phyloP scores from a whole-genome alignment of 768 basidiomycete species.

The Macrocybe gigantea region DNA sequence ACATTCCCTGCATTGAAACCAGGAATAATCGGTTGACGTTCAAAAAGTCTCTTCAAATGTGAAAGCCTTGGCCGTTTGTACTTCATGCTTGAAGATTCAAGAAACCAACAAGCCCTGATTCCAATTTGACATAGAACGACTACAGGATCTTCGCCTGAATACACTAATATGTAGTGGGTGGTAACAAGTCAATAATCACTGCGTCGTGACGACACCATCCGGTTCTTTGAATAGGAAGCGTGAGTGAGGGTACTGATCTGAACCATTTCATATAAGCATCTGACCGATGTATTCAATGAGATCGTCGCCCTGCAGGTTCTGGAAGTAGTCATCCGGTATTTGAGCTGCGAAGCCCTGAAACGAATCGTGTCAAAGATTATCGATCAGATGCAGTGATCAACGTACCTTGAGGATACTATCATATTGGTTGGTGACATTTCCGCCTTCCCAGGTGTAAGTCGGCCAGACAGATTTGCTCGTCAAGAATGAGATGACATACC shows the following conservation, averaged over 20 bases:
- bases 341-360: constrained; percentile 23
- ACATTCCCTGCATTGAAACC: too few species aligned
- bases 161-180: neutral
- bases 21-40: neutral
- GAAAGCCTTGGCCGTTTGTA: neutral
- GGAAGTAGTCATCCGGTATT: constrained; percentile 23
- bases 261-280: constrained; percentile 6
- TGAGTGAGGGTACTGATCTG: neutral
- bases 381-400: neutral
- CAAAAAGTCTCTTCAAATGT: neutral
- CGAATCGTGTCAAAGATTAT: neutral
- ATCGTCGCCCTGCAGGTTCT: constrained; percentile 21
- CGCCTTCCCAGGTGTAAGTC: constrained; percentile 24
- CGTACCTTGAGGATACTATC: constrained; percentile 32
- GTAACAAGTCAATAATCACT: constrained; percentile 12
- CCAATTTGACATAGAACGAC: neutral
- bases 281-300: constrained; percentile 43
- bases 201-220: constrained; percentile 36
- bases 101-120: neutral
- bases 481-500: constrained; percentile 21
- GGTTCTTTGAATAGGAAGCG: constrained; percentile 26
- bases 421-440: constrained; percentile 35
- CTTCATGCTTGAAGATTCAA: neutral
- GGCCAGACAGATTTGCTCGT: neutral
- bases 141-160: neutral